Evolutionary conservation across 2,329 filamentous ascomycete species (phyloP).

Genomic region (Ilyonectria destructans): DNA sequence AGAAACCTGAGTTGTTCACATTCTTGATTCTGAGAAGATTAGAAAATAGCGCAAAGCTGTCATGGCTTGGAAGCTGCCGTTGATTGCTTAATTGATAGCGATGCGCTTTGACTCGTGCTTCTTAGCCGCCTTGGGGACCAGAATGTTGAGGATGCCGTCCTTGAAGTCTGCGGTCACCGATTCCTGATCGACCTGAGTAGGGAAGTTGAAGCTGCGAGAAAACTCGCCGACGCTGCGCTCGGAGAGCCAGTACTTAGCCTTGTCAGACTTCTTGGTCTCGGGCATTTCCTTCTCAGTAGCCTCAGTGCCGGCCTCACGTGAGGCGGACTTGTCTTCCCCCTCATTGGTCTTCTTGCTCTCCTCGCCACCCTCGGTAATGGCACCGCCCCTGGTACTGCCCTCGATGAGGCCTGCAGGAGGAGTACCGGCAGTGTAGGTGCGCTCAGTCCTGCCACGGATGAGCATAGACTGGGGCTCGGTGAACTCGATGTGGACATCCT

Average conservation of each 20-base stretch:
- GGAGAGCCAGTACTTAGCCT: slow-evolving; percentile 79
- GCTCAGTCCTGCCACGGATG: slow-evolving; percentile 80
- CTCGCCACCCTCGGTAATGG: slow-evolving; percentile 60
- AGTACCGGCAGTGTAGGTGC: slow-evolving; percentile 72
- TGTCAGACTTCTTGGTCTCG: slow-evolving; percentile 55
- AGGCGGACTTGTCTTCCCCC: too few species aligned
- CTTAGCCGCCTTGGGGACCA: slow-evolving; percentile 78
- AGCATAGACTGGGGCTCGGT: slow-evolving; percentile 81
- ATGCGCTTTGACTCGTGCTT: slow-evolving; percentile 72
- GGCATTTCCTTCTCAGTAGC: too few species aligned
- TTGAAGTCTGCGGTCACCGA: slow-evolving; percentile 74
- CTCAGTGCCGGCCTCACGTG: too few species aligned
- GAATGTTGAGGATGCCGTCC: slow-evolving; percentile 76
- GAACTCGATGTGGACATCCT: slow-evolving; percentile 85
- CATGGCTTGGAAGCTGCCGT: too few species aligned
- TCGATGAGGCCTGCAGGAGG: slow-evolving; percentile 65
- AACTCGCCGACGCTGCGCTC: slow-evolving; percentile 80
- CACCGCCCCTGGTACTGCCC: slow-evolving; percentile 43
- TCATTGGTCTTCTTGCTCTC: slow-evolving; percentile 47
- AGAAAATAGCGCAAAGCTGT: too few species aligned
- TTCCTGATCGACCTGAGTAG: slow-evolving; percentile 74
- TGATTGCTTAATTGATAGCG: slow-evolving; percentile 62
- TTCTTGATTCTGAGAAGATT: too few species aligned
- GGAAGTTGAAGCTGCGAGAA: slow-evolving; percentile 79
- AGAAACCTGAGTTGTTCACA: too few species aligned